Evolutionary conservation across 768 basidiomycete genomes (phyloP).

Genomic region (Inosperma sp.): DNA sequence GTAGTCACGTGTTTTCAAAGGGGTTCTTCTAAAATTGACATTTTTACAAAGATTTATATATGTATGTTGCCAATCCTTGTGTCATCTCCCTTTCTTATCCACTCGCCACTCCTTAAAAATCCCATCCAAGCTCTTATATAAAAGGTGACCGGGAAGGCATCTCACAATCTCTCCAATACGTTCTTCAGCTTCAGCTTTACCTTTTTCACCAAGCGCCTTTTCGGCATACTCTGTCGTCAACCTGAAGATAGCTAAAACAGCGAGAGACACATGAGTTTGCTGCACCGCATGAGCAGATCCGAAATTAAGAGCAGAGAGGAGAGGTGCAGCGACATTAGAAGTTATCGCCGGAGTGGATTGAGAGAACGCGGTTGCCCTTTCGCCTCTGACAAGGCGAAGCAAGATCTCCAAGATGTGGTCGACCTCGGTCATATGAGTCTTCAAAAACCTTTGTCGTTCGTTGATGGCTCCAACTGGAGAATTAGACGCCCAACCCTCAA

Average conservation of each 20-base stretch:
- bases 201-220: slow-evolving; percentile 60
- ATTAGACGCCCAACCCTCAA: slow-evolving; percentile 86
- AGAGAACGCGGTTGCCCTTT: slow-evolving; percentile 70
- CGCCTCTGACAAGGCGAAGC: slow-evolving; percentile 86
- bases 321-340: slow-evolving; percentile 60
- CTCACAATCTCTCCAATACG: slow-evolving; percentile 86
- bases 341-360: slow-evolving; percentile 59
- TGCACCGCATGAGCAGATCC: slow-evolving; percentile 79
- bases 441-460: slow-evolving; percentile 84
- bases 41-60: not conserved
- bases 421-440: slow-evolving; percentile 79
- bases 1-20: slow-evolving; percentile 2
- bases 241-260: slow-evolving; percentile 86
- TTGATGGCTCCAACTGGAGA: slow-evolving; percentile 70
- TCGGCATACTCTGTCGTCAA: slow-evolving; percentile 79
- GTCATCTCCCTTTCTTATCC: slow-evolving; percentile 68
- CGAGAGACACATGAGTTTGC: slow-evolving; percentile 92
- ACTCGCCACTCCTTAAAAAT: slow-evolving; percentile 92
- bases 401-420: slow-evolving; percentile 93
- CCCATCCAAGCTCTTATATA: slow-evolving; percentile 89
- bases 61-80: not conserved
- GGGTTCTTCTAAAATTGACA: not conserved
- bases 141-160: slow-evolving; percentile 78
- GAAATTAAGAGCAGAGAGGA: slow-evolving; percentile 64
- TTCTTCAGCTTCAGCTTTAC: slow-evolving; percentile 67